Base-by-base conservation (phyloP, 2,329 filamentous ascomycete species). In the Aspergillus uvarum region DNA sequence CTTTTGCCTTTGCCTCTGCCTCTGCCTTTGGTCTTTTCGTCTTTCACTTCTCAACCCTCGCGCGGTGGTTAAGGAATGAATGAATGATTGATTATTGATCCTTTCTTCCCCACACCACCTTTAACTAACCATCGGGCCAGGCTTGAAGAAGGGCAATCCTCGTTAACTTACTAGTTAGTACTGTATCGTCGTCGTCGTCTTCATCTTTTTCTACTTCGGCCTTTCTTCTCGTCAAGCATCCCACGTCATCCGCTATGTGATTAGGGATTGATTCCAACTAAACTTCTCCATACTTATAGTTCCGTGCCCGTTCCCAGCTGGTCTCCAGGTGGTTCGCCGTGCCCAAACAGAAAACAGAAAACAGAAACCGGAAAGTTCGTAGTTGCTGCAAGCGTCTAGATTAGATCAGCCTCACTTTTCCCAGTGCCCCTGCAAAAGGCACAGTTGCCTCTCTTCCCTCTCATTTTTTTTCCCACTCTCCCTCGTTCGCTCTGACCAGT, bases 361-460 rank as follows among this genome's bases (percentile, higher is more conserved):
- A 22, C 22, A 22, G 54, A 50, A 24, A 31, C 58, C 52, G 58
- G 32, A 47, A 35, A 50, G 47, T 54, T 49, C 52, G 58, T 59
- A 59, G 58, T 55, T 54, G 59, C 53, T 55, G 53, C 53, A 55
- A 55, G 44, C 53, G 53, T 55, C 53, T 55, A 55, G 53, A 55
- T 55, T 55, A 55, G 26, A 56, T 54, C 60, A 64, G 62, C 62
- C 62, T 64, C 62, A 64, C 62, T 63, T 64, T 44, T 63, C 38
- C 38, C 53, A 32, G 42, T 47, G 53, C 42, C 26, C 53, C 53
- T 55, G 53, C 53, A 55, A 55, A 55, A 55, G 53, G 53, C 53
- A 32, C 42, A 65, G 67, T 66, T 60, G 35, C 54, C 60, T 64
- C 65, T 62, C 57, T 59, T 59, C 63, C 62, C 56, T 64, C 58